Evolutionary conservation across 2,329 filamentous ascomycete species (phyloP).

Genomic region (Ascosphaera apis): DNA sequence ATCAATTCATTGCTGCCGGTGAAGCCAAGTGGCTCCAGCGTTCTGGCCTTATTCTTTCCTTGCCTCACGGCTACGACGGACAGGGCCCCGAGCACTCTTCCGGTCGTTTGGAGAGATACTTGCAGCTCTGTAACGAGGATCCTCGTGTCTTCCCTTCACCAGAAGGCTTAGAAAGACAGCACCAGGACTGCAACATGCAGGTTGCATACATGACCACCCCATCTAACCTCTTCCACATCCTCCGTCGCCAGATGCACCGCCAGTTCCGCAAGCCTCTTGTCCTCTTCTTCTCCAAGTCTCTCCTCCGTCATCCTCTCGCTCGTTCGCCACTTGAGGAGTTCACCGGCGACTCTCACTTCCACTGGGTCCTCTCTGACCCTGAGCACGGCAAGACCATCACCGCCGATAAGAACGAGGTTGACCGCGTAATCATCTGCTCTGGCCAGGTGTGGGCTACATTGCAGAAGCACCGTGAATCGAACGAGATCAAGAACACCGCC

Average conservation of each 20-base stretch:
- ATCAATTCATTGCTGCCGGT: slow-evolving; percentile 94
- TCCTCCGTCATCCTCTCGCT: slow-evolving; percentile 80
- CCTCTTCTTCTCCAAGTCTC: slow-evolving; percentile 95
- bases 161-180: slow-evolving; percentile 84
- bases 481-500: slow-evolving; percentile 72
- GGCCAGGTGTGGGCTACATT: slow-evolving; percentile 87
- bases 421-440: slow-evolving; percentile 81
- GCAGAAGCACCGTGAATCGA: slow-evolving; percentile 69
- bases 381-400: slow-evolving; percentile 57
- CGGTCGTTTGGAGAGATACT: slow-evolving; percentile 85
- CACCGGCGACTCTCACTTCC: slow-evolving; percentile 74
- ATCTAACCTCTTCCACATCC: slow-evolving; percentile 84
- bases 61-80: slow-evolving; percentile 94
- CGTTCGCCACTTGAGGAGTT: slow-evolving; percentile 83
- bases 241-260: slow-evolving; percentile 93
- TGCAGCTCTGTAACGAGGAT: slow-evolving; percentile 95
- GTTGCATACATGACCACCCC: slow-evolving; percentile 94
- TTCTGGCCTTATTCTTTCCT: slow-evolving; percentile 83
- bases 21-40: slow-evolving; percentile 98
- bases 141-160: slow-evolving; percentile 71
- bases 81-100: slow-evolving; percentile 98
- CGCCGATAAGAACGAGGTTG: slow-evolving; percentile 61
- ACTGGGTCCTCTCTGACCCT: slow-evolving; percentile 85
- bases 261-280: slow-evolving; percentile 97
- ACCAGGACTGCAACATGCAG: slow-evolving; percentile 99